phyloP scores from a whole-genome alignment of 2,329 filamentous ascomycete genomes.

The Colletotrichum coccodes region DNA sequence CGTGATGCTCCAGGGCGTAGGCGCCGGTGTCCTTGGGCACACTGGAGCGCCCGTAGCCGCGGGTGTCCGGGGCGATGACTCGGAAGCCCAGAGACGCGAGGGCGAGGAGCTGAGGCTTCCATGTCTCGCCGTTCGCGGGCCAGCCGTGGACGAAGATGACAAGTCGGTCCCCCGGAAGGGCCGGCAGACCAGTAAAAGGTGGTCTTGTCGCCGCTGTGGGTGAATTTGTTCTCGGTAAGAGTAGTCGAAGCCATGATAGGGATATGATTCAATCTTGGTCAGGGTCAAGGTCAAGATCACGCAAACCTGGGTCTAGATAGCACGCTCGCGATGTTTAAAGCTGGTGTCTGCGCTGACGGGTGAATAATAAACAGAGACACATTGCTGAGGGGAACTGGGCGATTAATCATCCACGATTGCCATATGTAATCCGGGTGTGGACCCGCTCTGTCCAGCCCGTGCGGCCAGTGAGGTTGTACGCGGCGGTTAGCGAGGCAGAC shows the following conservation, averaged over 20 bases:
- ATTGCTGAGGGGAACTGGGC: too few relatives aligned
- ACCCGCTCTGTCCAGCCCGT: neutral
- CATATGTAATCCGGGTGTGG: too few relatives aligned
- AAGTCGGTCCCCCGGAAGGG: conserved; percentile 38
- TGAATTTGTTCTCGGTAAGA: conserved; percentile 15
- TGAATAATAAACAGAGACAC: too few relatives aligned
- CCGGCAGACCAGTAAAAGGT: conserved; percentile 44
- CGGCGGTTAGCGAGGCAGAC: neutral
- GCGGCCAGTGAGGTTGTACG: neutral
- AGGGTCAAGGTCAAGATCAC: neutral
- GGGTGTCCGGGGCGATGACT: conserved; percentile 44
- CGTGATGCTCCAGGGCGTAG: conserved; percentile 45
- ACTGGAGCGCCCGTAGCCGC: conserved; percentile 49
- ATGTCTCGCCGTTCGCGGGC: conserved; percentile 45
- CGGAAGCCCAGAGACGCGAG: conserved; percentile 43
- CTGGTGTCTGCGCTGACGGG: neutral
- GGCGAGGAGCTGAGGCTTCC: conserved; percentile 43
- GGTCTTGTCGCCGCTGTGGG: conserved; percentile 37
- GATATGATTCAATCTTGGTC: neutral
- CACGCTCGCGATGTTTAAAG: neutral
- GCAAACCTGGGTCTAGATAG: neutral
- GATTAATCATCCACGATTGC: too few relatives aligned
- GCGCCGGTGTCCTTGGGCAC: conserved; percentile 38
- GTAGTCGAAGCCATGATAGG: neutral
- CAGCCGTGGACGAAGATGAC: conserved; percentile 50